Conservation (phyloP, 2,329 filamentous ascomycete species). For the Triangularia setosa region DNA sequence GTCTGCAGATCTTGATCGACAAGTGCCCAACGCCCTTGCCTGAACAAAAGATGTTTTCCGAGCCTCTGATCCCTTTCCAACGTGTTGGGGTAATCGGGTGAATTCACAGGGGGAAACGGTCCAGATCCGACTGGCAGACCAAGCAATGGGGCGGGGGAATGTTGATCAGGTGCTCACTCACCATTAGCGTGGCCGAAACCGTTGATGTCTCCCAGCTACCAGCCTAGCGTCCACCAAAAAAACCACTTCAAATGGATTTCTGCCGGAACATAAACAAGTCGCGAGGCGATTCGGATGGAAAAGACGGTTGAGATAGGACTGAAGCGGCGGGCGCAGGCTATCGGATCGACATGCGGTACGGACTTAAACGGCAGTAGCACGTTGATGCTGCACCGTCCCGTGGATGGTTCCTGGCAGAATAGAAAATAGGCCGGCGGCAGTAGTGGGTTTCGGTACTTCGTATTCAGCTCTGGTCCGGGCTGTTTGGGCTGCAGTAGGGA, state of each 20-base stretch:
- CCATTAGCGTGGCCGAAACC: not conserved
- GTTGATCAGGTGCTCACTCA: not conserved
- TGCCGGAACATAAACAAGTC: not conserved
- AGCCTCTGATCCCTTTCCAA: not conserved
- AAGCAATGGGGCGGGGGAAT: not conserved
- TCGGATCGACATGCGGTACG: constrained; percentile 1
- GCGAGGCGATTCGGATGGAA: not conserved
- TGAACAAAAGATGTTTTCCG: not conserved
- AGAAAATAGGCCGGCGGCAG: constrained; percentile 15
- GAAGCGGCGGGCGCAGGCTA: not conserved
- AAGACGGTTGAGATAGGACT: not conserved
- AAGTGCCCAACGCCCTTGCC: not conserved
- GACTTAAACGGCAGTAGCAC: constrained; percentile 7
- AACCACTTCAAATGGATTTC: not conserved
- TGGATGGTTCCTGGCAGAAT: constrained; percentile 13
- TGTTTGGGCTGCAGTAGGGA: not conserved
- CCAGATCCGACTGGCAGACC: not conserved
- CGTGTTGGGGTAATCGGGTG: not conserved
- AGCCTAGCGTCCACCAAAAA: not conserved
- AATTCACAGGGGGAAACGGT: not conserved
- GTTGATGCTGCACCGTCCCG: constrained; percentile 24
- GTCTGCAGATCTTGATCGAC: not conserved
- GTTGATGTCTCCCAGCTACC: not conserved
- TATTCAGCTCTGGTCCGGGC: not conserved
- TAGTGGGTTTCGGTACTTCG: not conserved